Percentiles rank a stretch among this genome's conserved stretches.
Evolutionary conservation across 352 stramenopile species (phyloP).

Genomic region (Phytopythium chamaehyphon): DNA sequence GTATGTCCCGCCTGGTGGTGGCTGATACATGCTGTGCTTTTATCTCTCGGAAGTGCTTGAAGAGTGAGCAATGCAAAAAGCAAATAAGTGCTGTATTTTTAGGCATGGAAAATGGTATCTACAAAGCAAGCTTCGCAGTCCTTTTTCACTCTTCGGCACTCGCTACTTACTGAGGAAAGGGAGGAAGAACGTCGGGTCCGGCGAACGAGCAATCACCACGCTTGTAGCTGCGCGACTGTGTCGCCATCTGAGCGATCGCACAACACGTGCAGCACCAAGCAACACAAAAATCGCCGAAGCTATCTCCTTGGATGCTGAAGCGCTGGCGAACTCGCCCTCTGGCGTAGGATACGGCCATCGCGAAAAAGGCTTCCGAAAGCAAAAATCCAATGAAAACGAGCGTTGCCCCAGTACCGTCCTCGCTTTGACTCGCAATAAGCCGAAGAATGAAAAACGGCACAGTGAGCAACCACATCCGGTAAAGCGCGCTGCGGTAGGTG

Average conservation of each 20-base stretch:
- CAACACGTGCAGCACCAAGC: conserved; percentile 22
- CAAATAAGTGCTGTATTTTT: neutral
- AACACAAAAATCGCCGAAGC: neutral
- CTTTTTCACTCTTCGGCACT: too few relatives aligned
- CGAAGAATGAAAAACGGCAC: conserved; percentile 28
- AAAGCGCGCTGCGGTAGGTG: conserved; percentile 18
- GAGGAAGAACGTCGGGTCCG: conserved; percentile 15
- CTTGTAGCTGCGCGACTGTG: conserved; percentile 31
- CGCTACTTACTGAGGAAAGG: too few relatives aligned
- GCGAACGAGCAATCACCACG: conserved; percentile 23
- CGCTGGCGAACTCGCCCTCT: neutral
- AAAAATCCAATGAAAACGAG: too few relatives aligned
- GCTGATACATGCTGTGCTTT: conserved; percentile 1
- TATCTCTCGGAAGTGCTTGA: too few relatives aligned
- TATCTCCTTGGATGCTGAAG: conserved; percentile 3
- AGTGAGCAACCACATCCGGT: conserved; percentile 22
- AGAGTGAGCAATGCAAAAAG: too few relatives aligned
- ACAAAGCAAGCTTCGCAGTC: too few relatives aligned
- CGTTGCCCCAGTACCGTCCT: too few relatives aligned
- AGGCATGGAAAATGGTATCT: too few relatives aligned
- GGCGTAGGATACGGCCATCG: neutral
- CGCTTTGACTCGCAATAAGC: conserved; percentile 8
- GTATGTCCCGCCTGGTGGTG: neutral
- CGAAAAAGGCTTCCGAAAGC: too few relatives aligned
- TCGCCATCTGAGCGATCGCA: conserved; percentile 31